Conservation (phyloP, 441 rosid genomes). For the Croton laevigatus region DNA sequence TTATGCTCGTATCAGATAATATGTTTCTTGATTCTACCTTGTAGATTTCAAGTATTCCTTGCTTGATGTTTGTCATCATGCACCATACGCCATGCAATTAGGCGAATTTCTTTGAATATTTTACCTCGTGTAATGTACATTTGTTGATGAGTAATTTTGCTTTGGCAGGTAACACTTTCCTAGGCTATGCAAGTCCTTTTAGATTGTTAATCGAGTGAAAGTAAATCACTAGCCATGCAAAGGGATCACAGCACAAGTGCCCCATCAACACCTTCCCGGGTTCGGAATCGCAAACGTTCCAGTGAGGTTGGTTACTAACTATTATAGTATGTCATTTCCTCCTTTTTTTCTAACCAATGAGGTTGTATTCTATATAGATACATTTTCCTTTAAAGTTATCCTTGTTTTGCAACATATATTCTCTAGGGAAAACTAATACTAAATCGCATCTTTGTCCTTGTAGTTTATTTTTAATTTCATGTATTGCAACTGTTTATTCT, state of each 20-base stretch:
- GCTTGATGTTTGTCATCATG: not conserved
- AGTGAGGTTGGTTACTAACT: constrained; percentile 49
- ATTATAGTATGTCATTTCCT: constrained; percentile 4
- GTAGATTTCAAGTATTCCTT: not conserved
- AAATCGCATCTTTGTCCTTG: not conserved
- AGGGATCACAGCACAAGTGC: constrained; percentile 34
- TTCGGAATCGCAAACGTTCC: constrained; percentile 64
- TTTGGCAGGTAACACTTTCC: constrained; percentile 18
- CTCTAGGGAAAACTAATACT: not conserved
- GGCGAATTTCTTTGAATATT: not conserved
- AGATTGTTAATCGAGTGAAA: constrained; percentile 22
- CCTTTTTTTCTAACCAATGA: not conserved
- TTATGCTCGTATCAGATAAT: not conserved
- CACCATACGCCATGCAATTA: not conserved
- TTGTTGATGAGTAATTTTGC: not conserved
- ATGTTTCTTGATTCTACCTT: not conserved
- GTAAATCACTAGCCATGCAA: constrained; percentile 46
- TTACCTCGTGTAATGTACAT: not conserved
- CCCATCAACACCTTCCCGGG: constrained; percentile 47
- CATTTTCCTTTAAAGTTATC: not conserved
- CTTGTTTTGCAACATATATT: not conserved
- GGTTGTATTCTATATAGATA: not conserved
- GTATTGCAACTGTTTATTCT: not conserved
- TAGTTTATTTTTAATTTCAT: not conserved
- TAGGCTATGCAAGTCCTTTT: constrained; percentile 4